Evolutionary conservation across 1,284 basidiomycete species (phyloP).

Genomic region (Leucocoprinus gongylophorus): DNA sequence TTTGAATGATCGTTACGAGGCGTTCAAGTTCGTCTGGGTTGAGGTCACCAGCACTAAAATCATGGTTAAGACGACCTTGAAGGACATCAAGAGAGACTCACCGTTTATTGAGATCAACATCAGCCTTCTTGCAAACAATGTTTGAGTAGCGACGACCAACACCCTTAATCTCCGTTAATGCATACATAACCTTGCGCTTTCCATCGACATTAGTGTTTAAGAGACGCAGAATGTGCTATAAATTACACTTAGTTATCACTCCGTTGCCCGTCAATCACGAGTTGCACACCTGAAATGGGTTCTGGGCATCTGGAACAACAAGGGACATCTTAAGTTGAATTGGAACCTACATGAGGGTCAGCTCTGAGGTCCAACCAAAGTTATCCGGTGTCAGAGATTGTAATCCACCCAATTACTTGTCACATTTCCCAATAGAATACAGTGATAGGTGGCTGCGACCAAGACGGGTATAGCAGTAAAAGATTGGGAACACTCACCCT

Average conservation of each 20-base stretch:
- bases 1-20: slow-evolving; percentile 99
- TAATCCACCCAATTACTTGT: slow-evolving; percentile 13
- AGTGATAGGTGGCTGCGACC: not conserved
- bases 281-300: slow-evolving; percentile 79
- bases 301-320: slow-evolving; percentile 87
- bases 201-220: slow-evolving; percentile 99
- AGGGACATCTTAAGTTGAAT: slow-evolving; percentile 65
- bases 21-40: slow-evolving; percentile 87
- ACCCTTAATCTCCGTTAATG: slow-evolving; percentile 99
- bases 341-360: not conserved
- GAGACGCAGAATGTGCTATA: slow-evolving; percentile 92
- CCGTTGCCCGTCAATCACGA: slow-evolving; percentile 4
- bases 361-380: not conserved
- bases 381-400: slow-evolving; percentile 4
- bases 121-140: slow-evolving; percentile 99
- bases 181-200: slow-evolving; percentile 98
- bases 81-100: slow-evolving; percentile 37
- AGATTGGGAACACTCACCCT: slow-evolving; percentile 1
- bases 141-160: slow-evolving; percentile 99
- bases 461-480: not conserved
- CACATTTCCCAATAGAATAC: not conserved
- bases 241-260: slow-evolving; percentile 9
- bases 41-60: slow-evolving; percentile 35
- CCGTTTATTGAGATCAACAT: slow-evolving; percentile 99
- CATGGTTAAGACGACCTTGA: not conserved